Percentiles rank a stretch among this genome's conserved stretches.
phyloP scores from a whole-genome alignment of 257 asterid species.

The Gardenia jasminoides region DNA sequence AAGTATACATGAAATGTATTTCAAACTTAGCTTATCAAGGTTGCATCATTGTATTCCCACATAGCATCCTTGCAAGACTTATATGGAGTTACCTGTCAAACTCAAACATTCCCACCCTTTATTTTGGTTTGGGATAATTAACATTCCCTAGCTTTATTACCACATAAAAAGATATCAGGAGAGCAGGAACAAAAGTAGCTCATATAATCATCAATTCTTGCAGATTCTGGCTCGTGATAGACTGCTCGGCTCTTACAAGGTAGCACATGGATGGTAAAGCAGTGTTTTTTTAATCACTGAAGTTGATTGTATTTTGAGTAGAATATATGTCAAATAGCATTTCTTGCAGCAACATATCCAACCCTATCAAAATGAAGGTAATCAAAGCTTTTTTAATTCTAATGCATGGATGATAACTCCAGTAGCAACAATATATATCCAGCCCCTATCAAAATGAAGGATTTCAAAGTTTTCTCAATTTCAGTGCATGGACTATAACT shows the following conservation, averaged over 20 bases:
- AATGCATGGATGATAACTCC: neutral
- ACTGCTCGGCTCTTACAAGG: slow-evolving; percentile 83
- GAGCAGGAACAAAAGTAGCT: neutral
- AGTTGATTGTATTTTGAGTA: neutral
- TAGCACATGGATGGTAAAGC: slow-evolving; percentile 26
- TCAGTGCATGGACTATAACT: neutral
- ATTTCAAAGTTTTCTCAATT: neutral
- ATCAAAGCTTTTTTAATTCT: neutral
- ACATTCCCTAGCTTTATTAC: neutral
- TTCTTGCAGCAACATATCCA: neutral
- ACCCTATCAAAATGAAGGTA: neutral
- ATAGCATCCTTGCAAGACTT: neutral
- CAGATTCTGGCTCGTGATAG: slow-evolving; percentile 94
- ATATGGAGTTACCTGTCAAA: neutral
- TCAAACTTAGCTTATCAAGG: neutral
- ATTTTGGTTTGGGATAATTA: no score
- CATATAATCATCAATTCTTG: slow-evolving; percentile 5
- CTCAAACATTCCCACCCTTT: no score
- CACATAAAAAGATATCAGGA: neutral
- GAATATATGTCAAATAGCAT: neutral
- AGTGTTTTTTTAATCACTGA: slow-evolving; percentile 9
- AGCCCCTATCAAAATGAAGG: neutral
- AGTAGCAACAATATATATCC: no score
- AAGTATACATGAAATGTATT: neutral
- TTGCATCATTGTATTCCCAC: neutral